These are phyloP conservation scores for Magnolia changhungtana DNA, from an alignment of 164 flowering plant species.

Conservation along the genomic window DNA sequence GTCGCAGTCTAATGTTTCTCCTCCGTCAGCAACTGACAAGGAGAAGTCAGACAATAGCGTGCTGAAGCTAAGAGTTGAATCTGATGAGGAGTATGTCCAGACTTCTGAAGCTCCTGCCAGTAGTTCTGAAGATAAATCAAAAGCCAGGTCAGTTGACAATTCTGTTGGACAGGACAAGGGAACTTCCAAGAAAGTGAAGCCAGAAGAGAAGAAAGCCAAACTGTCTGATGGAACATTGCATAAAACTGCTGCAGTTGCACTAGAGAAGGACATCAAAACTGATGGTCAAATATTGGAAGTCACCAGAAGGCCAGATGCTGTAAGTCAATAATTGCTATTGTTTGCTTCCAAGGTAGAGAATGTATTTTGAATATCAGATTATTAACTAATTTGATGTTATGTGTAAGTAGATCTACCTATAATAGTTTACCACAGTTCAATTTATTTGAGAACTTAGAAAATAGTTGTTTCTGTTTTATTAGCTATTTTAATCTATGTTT, in stretches of 20 bases:
- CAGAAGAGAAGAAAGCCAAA: slow-evolving; percentile 22
- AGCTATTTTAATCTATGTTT: no score
- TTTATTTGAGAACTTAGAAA: no score
- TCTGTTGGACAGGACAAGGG: slow-evolving; percentile 14
- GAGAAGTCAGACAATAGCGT: slow-evolving; percentile 9
- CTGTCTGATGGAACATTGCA: slow-evolving; percentile 28
- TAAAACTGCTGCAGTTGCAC: slow-evolving; percentile 13
- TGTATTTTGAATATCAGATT: not conserved
- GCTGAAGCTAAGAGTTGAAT: slow-evolving; percentile 9
- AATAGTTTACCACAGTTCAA: no score
- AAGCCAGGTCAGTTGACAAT: slow-evolving; percentile 19
- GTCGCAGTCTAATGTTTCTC: slow-evolving; percentile 3
- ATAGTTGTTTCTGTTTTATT: no score
- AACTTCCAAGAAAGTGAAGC: slow-evolving; percentile 24
- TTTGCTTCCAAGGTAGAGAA: not conserved
- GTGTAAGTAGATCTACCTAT: no score
- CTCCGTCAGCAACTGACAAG: slow-evolving; percentile 12
- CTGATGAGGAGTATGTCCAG: not conserved
- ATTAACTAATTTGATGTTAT: not conserved
- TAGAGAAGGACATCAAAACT: slow-evolving; percentile 15
- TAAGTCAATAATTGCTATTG: slow-evolving; percentile 6
- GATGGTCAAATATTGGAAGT: slow-evolving; percentile 32
- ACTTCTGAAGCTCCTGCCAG: not conserved
- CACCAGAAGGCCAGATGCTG: slow-evolving; percentile 45
- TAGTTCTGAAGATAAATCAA: slow-evolving; percentile 20